Percentiles rank a stretch among this genome's conserved stretches.
These are phyloP conservation scores for Exophiala viscosa DNA, from an alignment of 2,329 filamentous ascomycete species.

Conservation along the genomic window DNA sequence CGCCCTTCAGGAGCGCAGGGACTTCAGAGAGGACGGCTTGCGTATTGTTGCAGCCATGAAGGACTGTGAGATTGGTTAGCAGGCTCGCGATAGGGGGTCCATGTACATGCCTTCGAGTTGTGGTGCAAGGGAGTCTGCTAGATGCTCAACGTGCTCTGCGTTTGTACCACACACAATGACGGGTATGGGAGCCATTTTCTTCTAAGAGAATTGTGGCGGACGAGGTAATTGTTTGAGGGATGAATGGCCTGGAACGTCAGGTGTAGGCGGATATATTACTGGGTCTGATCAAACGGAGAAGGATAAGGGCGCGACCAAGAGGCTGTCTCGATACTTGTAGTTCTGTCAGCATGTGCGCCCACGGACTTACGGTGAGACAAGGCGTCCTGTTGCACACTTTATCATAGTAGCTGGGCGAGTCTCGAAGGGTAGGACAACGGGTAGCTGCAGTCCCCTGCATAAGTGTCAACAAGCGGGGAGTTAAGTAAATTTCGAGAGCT, in stretches of 20 bases:
- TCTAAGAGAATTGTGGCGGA: neutral
- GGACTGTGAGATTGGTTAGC: constrained; percentile 13
- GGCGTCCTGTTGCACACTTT: too few relatives aligned
- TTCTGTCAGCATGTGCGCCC: too few relatives aligned
- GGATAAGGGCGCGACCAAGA: neutral
- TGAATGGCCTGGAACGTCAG: too few relatives aligned
- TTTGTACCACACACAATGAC: constrained; percentile 21
- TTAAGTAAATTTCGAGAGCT: neutral
- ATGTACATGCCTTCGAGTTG: constrained; percentile 15
- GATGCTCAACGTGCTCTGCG: constrained; percentile 6
- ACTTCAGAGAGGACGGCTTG: constrained; percentile 18
- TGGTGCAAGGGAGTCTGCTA: constrained; percentile 18
- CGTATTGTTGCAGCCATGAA: constrained; percentile 14
- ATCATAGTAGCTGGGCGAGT: neutral
- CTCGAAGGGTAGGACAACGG: neutral
- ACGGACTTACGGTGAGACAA: neutral
- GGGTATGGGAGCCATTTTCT: constrained; percentile 13
- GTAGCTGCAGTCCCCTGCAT: constrained; percentile 3
- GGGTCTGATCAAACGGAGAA: too few relatives aligned
- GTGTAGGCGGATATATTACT: too few relatives aligned
- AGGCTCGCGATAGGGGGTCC: neutral
- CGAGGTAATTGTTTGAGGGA: neutral
- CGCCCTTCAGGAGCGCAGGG: constrained; percentile 20
- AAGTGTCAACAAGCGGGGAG: neutral
- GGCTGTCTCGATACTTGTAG: neutral